Evolutionary conservation across 2,329 filamentous ascomycete species (phyloP), one percentile per base, ranked within the genome.

Genomic region (Pyrenochaeta sp.): DNA sequence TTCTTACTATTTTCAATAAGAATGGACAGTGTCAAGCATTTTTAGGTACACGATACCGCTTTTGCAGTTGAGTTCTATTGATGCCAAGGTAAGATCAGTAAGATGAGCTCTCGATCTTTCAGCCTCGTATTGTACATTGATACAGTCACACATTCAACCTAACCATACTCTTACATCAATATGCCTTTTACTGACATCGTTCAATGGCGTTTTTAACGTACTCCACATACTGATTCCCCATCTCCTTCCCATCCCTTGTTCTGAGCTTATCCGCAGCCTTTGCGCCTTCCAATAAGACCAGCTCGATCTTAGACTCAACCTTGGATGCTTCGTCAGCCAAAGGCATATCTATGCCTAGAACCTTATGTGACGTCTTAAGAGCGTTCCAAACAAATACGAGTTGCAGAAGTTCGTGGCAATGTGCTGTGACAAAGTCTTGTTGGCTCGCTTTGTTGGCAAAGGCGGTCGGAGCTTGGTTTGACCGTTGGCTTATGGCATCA

Each of bases 341-440:
- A 7, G 72, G 74, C 58, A 77, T 73, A 7, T 75, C 53, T 4
- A 52, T 51, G 9, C 75, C 75, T 0, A 81, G 72, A 4, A 81
- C 74, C 30, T 72, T 72, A 45, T 71, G 68, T 1, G 79, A 75
- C 4, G 80, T 71, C 41, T 62, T 68, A n/a, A 81, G 69, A n/a
- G 75, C 79, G 51, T 80, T 78, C 72, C 73, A 79, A 18, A 80
- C 61, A 11, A 76, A 71, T 9, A 79, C 60, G 4, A 69, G 63
- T 3, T 66, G 59, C 7, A 74, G 41, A 29, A 78, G 69, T 3
- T 65, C 56, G 45, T 60, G 61, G 57, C 23, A 46, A 48, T 57
- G 51, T 29, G 29, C 7, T n/a, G 23, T 43, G 7, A 49, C 40
- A 39, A 51, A 59, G 9, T 1, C 11, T 9, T 39, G 14, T 20